phyloP scores from a whole-genome alignment of 129 eudicot genomes.

The Oenanthe sinensis region DNA sequence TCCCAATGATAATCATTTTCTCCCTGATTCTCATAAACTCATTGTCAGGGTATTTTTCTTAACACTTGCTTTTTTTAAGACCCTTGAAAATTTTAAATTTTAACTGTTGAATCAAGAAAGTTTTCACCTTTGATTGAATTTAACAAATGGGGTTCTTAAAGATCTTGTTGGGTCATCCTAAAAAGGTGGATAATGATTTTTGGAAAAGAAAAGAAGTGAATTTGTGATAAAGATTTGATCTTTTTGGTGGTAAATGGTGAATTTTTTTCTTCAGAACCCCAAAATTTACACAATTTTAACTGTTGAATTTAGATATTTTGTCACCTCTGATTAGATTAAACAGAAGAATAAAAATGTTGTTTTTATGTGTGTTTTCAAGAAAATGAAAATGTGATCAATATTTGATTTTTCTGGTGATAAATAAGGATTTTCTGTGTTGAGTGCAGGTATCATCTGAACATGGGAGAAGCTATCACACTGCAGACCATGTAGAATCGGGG shows the following conservation, averaged over 20 bases:
- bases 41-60: slow-evolving; percentile 2
- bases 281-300: no score
- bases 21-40: slow-evolving; percentile 5
- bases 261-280: not conserved
- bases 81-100: not conserved
- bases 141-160: not conserved
- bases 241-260: not conserved
- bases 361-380: not conserved
- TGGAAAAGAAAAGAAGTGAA: not conserved
- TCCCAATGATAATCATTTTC: slow-evolving; percentile 1
- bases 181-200: not conserved
- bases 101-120: not conserved
- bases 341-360: not conserved
- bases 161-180: not conserved
- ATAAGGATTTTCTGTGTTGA: not conserved
- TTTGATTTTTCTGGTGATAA: not conserved
- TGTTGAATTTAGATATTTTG: not conserved
- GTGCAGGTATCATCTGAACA: slow-evolving; percentile 1
- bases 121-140: not conserved
- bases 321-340: not conserved
- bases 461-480: not conserved
- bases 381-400: not conserved
- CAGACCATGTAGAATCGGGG: not conserved
- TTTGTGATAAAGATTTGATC: not conserved
- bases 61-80: not conserved